Evolutionary conservation across 768 basidiomycete genomes (phyloP).

Genomic region (Boletus vinaceobasis): DNA sequence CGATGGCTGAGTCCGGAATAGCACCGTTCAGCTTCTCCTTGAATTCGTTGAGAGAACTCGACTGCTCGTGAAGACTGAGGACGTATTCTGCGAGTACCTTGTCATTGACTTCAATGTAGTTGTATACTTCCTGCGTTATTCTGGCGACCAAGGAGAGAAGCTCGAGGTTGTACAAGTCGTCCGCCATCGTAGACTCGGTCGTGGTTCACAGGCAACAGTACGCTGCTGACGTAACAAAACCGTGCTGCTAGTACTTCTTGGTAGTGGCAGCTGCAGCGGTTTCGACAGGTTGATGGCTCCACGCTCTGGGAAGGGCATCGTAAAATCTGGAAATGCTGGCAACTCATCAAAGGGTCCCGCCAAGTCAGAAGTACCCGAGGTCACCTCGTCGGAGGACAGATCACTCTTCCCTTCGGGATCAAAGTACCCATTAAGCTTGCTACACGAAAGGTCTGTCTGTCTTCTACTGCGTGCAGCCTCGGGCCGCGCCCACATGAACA

Average conservation of each 20-base stretch:
- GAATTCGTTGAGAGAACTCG: conserved; percentile 76
- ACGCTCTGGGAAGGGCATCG: conserved; percentile 57
- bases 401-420: conserved; percentile 80
- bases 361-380: conserved; percentile 13
- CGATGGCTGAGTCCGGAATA: conserved; percentile 87
- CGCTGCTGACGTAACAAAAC: conserved; percentile 21
- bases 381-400: conserved; percentile 37
- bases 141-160: conserved; percentile 86
- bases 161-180: conserved; percentile 91
- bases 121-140: conserved; percentile 90
- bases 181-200: conserved; percentile 49
- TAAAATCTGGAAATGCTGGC: conserved; percentile 88
- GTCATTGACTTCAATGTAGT: conserved; percentile 81
- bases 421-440: conserved; percentile 76
- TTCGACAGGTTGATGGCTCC: conserved; percentile 47
- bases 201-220: conserved; percentile 4
- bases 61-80: conserved; percentile 82
- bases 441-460: conserved; percentile 65
- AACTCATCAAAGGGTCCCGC: conserved; percentile 63
- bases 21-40: conserved; percentile 73
- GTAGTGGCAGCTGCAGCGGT: background rate
- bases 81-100: conserved; percentile 95
- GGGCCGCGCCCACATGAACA: background rate
- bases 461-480: background rate
- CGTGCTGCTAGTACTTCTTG: too few species aligned